Conservation (phyloP, 768 basidiomycete genomes). For the Ramaria sp. region DNA sequence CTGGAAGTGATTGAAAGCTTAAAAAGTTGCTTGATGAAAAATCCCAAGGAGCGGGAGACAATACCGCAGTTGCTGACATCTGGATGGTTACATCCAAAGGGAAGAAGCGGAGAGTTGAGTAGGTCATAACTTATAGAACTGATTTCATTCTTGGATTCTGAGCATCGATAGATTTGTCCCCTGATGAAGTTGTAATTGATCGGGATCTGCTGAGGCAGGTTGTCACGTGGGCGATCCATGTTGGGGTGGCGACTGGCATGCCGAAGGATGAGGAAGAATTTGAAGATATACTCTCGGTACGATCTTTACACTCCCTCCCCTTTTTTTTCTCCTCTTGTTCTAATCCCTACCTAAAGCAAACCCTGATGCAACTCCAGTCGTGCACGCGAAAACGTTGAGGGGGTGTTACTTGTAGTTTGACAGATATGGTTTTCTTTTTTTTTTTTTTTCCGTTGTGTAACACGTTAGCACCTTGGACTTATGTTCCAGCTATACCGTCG, state of each 20-base stretch:
- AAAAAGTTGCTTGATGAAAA: constrained; percentile 67
- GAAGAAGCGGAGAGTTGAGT: constrained; percentile 5
- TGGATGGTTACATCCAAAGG: constrained; percentile 45
- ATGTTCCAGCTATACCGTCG: background rate
- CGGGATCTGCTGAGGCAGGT: constrained; percentile 7
- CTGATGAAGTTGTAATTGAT: constrained; percentile 7
- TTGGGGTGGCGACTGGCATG: constrained; percentile 7
- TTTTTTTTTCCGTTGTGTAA: no score
- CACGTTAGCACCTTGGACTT: no score
- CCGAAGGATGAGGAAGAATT: constrained; percentile 1
- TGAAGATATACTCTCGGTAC: constrained; percentile 4
- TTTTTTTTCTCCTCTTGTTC: background rate
- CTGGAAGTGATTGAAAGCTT: constrained; percentile 71
- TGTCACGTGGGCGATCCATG: constrained; percentile 5
- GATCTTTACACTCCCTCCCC: no score
- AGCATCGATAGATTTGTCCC: background rate
- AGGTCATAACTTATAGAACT: background rate
- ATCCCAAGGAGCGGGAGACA: constrained; percentile 74
- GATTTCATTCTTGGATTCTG: background rate
- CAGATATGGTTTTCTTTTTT: no score
- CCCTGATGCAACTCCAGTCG: background rate
- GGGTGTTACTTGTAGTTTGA: no score
- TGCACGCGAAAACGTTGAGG: constrained; percentile 1
- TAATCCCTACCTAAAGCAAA: background rate
- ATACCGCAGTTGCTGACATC: constrained; percentile 82